Conservation (phyloP, 2,329 filamentous ascomycete species). For the Xylaria sp. region DNA sequence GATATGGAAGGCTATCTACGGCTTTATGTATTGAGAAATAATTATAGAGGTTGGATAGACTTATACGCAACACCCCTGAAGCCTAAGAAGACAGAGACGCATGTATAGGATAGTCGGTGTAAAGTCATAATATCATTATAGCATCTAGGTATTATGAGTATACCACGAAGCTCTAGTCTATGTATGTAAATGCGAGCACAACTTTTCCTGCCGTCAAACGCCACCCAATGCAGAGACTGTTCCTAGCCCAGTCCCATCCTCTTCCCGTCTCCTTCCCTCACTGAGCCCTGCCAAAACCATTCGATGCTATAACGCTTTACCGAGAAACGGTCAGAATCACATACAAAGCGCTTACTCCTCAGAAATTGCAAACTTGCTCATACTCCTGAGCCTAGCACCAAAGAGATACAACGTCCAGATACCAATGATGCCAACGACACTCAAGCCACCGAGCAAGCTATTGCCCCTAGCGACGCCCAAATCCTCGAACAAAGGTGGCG, state of each 20-base stretch:
- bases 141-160: neutral
- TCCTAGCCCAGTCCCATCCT: neutral
- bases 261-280: too few species aligned
- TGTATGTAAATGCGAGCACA: neutral
- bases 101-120: neutral
- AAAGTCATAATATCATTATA: conserved; percentile 5
- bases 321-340: neutral
- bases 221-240: neutral
- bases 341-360: conserved; percentile 1
- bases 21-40: too few species aligned
- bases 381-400: conserved; percentile 63
- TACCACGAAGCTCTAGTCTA: neutral
- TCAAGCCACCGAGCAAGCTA: conserved; percentile 64
- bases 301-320: neutral
- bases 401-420: conserved; percentile 70
- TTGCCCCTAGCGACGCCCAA: conserved; percentile 59
- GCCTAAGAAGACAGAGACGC: neutral
- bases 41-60: too few species aligned
- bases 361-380: conserved; percentile 67
- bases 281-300: neutral
- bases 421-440: conserved; percentile 65
- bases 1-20: too few species aligned
- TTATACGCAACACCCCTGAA: too few species aligned
- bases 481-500: conserved; percentile 68
- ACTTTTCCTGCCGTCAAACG: neutral